These are phyloP conservation scores for Laburnicola sp. DNA, from an alignment of 2,329 filamentous ascomycete species.

Conservation along the genomic window DNA sequence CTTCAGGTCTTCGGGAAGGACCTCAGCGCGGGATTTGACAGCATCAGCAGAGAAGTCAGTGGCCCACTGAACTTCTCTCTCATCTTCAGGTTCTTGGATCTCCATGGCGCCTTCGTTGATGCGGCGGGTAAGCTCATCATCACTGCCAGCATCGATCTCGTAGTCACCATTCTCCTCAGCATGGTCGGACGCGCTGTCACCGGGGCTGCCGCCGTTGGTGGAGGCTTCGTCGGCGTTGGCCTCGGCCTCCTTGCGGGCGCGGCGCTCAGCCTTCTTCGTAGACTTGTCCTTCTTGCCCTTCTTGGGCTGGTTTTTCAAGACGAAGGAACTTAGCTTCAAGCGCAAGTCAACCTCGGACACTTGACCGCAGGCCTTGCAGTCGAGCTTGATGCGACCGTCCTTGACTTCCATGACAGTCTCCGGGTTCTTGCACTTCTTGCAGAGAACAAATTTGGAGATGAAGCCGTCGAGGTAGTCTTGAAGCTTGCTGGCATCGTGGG, in stretches of 20 bases:
- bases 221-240: constrained; percentile 59
- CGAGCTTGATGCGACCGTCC: constrained; percentile 85
- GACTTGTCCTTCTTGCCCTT: constrained; percentile 96
- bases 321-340: constrained; percentile 95
- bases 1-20: constrained; percentile 93
- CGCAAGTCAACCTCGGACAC: constrained; percentile 88
- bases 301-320: constrained; percentile 93
- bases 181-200: constrained; percentile 68
- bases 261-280: constrained; percentile 83
- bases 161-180: constrained; percentile 67
- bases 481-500: constrained; percentile 91
- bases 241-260: constrained; percentile 75
- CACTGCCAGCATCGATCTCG: constrained; percentile 73
- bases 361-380: constrained; percentile 98
- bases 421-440: constrained; percentile 99
- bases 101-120: constrained; percentile 70
- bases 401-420: constrained; percentile 97
- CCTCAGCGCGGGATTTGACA: constrained; percentile 89
- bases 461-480: constrained; percentile 98
- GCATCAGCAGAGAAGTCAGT: constrained; percentile 96
- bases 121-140: constrained; percentile 85
- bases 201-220: constrained; percentile 62
- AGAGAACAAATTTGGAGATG: constrained; percentile 98
- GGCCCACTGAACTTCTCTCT: constrained; percentile 89
- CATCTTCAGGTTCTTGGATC: constrained; percentile 69